Evolutionary conservation across 2,329 filamentous ascomycete species (phyloP), one percentile per base, ranked within the genome.

Genomic region (Didymella glomerata): DNA sequence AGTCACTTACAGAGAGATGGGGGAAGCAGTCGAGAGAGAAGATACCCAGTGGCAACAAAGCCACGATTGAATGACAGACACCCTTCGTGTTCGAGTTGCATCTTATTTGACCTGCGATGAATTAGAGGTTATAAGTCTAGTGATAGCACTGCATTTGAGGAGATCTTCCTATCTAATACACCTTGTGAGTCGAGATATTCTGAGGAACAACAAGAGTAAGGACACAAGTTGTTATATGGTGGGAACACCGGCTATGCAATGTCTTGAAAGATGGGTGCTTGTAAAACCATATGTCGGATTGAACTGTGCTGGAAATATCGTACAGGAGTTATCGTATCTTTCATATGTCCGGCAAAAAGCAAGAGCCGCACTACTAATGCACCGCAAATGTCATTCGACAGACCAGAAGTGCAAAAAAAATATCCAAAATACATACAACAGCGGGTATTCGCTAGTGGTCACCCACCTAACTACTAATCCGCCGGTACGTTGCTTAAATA

Each of bases 1-100:
- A 38, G 3, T 18, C 16, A 3, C 22, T n/a, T 13, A 24, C 50
- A n/a, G 13, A 40, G 16, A 38, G 3, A 16, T n/a, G 27, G 22
- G 16, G 24, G 18, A 27, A 8, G 3, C 2, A 18, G 22, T 16
- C 8, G 18, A 40, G 40, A 34, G 22, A 36, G 22, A 40, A 53
- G 41, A 52, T 52, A 53, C 41, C 50, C 41, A 11, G 24, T 53
- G 50, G 41, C 14, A 32, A 14, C 20, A 38, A 13, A 13, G 20
- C 40, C 49, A 36, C 38, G 36, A 22, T 3, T 47, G 1, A 32
- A 5, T 40, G 8, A 22, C 36, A 22, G 18, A 18, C 4, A 40
- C 18, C 2, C 8, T n/a, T 14, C 6, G 16, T 14, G n/a, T n/a
- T 13, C 6, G 34, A 36, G 34, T n/a, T 10, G 10, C 27, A 28